Conservation (phyloP, 176 grass and related monocot genomes). For the Triticum turgidum region DNA sequence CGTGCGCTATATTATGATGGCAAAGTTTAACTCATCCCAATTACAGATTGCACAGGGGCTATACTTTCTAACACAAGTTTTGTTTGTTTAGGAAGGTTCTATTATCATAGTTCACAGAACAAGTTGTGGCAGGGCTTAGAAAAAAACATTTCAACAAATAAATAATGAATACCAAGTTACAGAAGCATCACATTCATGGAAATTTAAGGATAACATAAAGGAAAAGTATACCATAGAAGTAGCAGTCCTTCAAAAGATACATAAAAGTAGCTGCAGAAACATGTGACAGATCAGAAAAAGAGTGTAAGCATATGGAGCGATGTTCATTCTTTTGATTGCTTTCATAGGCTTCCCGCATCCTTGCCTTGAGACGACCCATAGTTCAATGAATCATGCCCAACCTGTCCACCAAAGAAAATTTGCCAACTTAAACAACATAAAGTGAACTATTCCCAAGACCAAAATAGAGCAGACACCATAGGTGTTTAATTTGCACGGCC, state of each 20-base stretch:
- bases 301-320: slow-evolving; percentile 64
- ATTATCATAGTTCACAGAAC: neutral
- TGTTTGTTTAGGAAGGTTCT: slow-evolving; percentile 23
- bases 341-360: slow-evolving; percentile 15
- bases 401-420: slow-evolving; percentile 29
- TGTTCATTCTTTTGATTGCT: slow-evolving; percentile 25
- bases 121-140: neutral
- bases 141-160: neutral
- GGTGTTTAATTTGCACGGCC: neutral
- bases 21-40: neutral
- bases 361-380: slow-evolving; percentile 37
- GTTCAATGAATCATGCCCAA: slow-evolving; percentile 27
- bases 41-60: slow-evolving; percentile 11
- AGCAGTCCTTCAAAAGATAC: slow-evolving; percentile 85
- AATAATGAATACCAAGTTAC: slow-evolving; percentile 10
- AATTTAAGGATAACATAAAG: neutral
- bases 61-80: neutral
- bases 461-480: neutral
- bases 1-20: neutral
- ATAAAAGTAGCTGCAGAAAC: slow-evolving; percentile 72
- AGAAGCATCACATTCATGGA: neutral
- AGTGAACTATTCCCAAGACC: neutral
- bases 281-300: slow-evolving; percentile 80
- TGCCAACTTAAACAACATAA: slow-evolving; percentile 4
- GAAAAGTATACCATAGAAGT: slow-evolving; percentile 63